Evolutionary conservation across 495 filamentous ascomycete genomes (phyloP), one percentile per base, ranked within the genome.

Genomic region (Hypoxylon fuscum): DNA sequence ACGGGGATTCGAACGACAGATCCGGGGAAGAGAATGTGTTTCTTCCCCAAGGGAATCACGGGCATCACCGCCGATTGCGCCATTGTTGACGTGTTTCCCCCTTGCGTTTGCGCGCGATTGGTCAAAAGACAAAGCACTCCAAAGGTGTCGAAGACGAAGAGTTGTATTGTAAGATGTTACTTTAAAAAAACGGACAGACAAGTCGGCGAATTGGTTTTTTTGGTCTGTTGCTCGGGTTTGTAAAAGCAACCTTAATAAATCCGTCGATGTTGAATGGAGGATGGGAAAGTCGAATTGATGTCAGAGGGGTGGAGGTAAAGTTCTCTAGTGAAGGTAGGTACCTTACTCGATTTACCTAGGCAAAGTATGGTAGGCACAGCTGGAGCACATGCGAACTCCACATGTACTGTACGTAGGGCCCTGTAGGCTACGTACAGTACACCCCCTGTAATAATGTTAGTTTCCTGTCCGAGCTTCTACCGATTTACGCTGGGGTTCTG

Each of bases 21-120:
- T 45, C 92, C 91, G 17, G 93, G 93, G 0, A 96, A 83, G 21
- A 97, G 84, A 32, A 96, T 89, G 31, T 81, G 81, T 65, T 86
- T 86, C 57, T 87, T 85, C 15, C 90, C 83, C 21, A 96, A 81
- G 17, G 90, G 88, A 47, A 96, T 87, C 59, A 97, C 74, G 37
- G 92, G 89, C 18, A 96, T 77, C 56, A 76, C 75, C 10, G 68
- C 69, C 18, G 75, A 70, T 52, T 76, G 74, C 55, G 74, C 59
- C 61, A 72, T n/a, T 72, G 44, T 55, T 63, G 55, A 51, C 11
- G 20, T 51, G 22, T 29, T 53, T 47, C 42, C 52, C 58, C 52
- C 32, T 32, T 63, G 18, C 23, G 64, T 32, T 57, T 56, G 51
- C 38, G 57, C 52, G 45, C 40, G 52, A 61, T 60, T 64, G 49